These are phyloP conservation scores for Russula emetica DNA, from an alignment of 768 basidiomycete species.

Conservation along the genomic window DNA sequence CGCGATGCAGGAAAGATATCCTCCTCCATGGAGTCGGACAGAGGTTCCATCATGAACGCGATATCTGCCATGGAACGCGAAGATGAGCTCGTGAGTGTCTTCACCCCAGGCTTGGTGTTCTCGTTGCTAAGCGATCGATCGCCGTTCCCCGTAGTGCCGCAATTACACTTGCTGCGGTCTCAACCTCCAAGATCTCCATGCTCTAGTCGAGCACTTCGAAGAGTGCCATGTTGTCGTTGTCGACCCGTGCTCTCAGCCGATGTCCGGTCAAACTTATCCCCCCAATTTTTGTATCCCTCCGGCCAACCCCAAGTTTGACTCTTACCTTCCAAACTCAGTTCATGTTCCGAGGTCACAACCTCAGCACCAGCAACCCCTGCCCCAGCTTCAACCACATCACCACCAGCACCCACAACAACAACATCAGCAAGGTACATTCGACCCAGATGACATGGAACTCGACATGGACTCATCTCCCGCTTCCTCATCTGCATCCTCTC, in stretches of 20 bases:
- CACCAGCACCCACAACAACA: slow-evolving; percentile 30
- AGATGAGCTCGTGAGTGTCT: slow-evolving; percentile 60
- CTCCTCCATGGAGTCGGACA: slow-evolving; percentile 58
- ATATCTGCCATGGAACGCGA: slow-evolving; percentile 63
- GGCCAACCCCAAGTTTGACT: slow-evolving; percentile 19
- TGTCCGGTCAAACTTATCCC: slow-evolving; percentile 19
- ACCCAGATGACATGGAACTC: slow-evolving; percentile 80
- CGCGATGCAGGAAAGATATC: slow-evolving; percentile 42
- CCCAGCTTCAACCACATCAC: slow-evolving; percentile 29
- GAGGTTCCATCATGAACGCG: slow-evolving; percentile 58
- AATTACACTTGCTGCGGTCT: slow-evolving; percentile 90
- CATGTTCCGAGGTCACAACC: slow-evolving; percentile 10
- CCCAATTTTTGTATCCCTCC: slow-evolving; percentile 20
- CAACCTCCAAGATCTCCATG: slow-evolving; percentile 69
- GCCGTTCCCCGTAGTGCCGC: slow-evolving; percentile 52
- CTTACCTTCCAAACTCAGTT: neutral
- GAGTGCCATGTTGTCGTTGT: slow-evolving; percentile 81
- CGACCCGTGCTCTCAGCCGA: slow-evolving; percentile 38
- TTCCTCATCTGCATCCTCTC: slow-evolving; percentile 38
- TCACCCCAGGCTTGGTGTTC: neutral
- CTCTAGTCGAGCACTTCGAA: slow-evolving; percentile 89
- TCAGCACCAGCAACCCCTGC: slow-evolving; percentile 31
- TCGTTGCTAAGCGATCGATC: slow-evolving; percentile 22
- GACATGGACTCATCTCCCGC: slow-evolving; percentile 49
- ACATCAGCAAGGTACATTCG: slow-evolving; percentile 48